phyloP scores from a whole-genome alignment of 1,284 basidiomycete genomes.

The Fistulinella staudtii region DNA sequence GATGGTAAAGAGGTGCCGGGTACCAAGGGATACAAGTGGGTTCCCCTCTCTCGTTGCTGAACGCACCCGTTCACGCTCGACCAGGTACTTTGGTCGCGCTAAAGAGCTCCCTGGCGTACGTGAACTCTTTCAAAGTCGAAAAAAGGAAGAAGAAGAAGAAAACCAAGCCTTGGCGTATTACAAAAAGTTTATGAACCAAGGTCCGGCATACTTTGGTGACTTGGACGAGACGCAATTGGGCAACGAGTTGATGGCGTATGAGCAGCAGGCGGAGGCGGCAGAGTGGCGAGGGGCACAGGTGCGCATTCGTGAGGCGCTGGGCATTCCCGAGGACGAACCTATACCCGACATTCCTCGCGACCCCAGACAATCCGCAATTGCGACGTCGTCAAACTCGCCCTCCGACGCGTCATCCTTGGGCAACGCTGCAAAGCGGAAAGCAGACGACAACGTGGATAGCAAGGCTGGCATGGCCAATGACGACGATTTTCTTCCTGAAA shows the following conservation, averaged over 20 bases:
- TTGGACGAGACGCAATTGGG: slow-evolving; percentile 62
- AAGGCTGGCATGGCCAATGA: slow-evolving; percentile 33
- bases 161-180: slow-evolving; percentile 75
- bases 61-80: slow-evolving; percentile 1
- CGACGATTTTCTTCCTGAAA: slow-evolving; percentile 14
- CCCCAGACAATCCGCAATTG: slow-evolving; percentile 11
- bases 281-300: slow-evolving; percentile 72
- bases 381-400: slow-evolving; percentile 22
- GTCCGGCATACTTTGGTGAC: slow-evolving; percentile 66
- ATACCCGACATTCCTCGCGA: slow-evolving; percentile 48
- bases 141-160: slow-evolving; percentile 82
- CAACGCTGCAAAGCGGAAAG: slow-evolving; percentile 49
- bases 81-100: slow-evolving; percentile 93
- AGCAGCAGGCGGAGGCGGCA: slow-evolving; percentile 71
- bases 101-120: slow-evolving; percentile 95
- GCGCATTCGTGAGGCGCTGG: slow-evolving; percentile 54
- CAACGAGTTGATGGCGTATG: slow-evolving; percentile 72
- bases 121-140: slow-evolving; percentile 85
- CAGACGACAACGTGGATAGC: slow-evolving; percentile 41
- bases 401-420: slow-evolving; percentile 3
- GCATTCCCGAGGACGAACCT: slow-evolving; percentile 49
- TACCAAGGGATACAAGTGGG: slow-evolving; percentile 97
- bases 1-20: slow-evolving; percentile 94
- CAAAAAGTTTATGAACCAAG: slow-evolving; percentile 87
- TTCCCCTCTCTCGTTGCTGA: slow-evolving; percentile 8